A percentile compares a stretch with the other conserved stretches of the same genome.
These are phyloP conservation scores for Rehmannia glutinosa DNA, from an alignment of 257 asterid genomes.

Conservation along the genomic window DNA sequence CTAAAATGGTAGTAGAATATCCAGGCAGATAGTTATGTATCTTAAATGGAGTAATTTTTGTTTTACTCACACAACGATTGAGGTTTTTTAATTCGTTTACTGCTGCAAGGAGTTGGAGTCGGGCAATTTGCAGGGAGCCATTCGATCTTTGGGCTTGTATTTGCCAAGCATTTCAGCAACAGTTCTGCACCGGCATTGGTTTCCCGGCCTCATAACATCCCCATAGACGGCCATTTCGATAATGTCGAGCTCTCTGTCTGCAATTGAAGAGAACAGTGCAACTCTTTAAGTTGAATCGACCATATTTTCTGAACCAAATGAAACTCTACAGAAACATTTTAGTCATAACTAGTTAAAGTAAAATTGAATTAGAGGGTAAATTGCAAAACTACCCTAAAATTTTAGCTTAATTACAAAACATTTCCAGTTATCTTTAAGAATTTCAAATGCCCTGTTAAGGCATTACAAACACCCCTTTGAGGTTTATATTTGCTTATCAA, in stretches of 20 bases:
- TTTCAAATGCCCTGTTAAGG: too few species aligned
- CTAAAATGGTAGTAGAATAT: background rate
- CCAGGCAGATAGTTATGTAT: background rate
- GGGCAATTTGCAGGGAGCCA: constrained; percentile 73
- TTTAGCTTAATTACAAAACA: too few species aligned
- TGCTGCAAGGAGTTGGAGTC: constrained; percentile 21
- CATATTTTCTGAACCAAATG: background rate
- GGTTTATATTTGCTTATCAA: too few species aligned
- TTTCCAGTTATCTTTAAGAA: too few species aligned
- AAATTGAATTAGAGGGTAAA: background rate
- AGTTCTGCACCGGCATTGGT: constrained; percentile 85
- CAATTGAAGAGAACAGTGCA: background rate
- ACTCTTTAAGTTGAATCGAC: background rate
- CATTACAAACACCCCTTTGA: too few species aligned
- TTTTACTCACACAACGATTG: background rate
- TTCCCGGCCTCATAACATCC: constrained; percentile 90
- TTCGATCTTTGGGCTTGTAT: constrained; percentile 57
- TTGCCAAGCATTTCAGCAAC: constrained; percentile 87
- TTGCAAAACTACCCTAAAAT: too few species aligned
- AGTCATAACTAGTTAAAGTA: background rate
- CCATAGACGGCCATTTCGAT: constrained; percentile 95
- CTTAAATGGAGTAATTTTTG: background rate
- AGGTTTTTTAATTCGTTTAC: background rate
- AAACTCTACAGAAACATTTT: background rate
- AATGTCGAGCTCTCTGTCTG: constrained; percentile 82